Evolutionary conservation across 306 rosid genomes (phyloP), one percentile per base, ranked within the genome.

Genomic region (Glycine tomentella): DNA sequence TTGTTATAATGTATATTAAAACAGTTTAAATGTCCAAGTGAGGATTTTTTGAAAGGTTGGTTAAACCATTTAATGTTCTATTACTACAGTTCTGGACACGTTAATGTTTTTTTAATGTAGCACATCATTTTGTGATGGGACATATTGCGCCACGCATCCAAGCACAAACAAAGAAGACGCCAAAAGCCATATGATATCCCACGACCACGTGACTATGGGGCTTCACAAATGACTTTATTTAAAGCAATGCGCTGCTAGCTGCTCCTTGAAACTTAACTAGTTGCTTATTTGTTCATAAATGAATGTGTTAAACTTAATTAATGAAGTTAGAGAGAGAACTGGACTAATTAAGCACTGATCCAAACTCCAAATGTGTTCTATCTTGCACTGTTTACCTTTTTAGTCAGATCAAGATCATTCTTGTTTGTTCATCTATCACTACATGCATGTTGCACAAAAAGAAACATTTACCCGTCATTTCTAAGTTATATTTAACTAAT

Each of bases 161-260:
- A 75, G 44, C 66, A 17, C 55, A 69, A 15, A 15, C 58, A 61
- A 71, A 25, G 31, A 25, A 25, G 72, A 80, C 20, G 74, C 72
- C 38, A 34, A 34, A 34, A 25, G 4, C 38, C 38, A 4, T 34
- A 34, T 34, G 4, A 3, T 4, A 42, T 42, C 9, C 84, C 65
- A 80, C 73, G 14, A 6, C 25, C 80, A 80, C 75, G 77, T 73
- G 80, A 73, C 57, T 49, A 31, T 13, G 80, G 80, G 48, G 10
- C 57, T 59, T 50, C 72, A 48, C 33, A 31, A 44, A 38, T 62
- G 31, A 62, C 84, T 80, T 80, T 80, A 40, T 62, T 80, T 72
- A 80, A 80, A 72, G 78, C 38, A 51, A n/a, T n/a, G n/a, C n/a
- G n/a, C 34, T 53, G 20, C 58, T 53, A 14, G 58, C 58, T 53